Conservation (phyloP, 78 protist genomes). For the Goniomonas avonlea region DNA sequence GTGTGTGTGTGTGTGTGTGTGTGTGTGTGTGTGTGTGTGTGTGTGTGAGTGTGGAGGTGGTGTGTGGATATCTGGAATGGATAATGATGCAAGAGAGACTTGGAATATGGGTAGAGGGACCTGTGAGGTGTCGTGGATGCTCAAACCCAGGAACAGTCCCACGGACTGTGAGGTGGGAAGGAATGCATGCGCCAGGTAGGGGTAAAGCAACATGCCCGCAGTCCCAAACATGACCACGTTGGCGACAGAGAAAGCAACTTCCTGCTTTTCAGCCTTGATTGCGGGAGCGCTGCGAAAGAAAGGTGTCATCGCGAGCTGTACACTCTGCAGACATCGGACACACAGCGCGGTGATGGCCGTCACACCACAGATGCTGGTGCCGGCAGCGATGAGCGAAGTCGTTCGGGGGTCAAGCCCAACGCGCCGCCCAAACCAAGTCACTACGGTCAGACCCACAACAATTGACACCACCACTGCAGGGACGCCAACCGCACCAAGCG, state of each 20-base stretch:
- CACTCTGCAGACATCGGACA: too few species aligned
- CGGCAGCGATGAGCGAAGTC: conserved; percentile 33
- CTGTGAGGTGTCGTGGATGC: conserved; percentile 40
- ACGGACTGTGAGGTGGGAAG: not conserved
- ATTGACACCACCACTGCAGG: conserved; percentile 18
- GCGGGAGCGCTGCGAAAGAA: too few species aligned
- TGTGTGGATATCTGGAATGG: too few species aligned
- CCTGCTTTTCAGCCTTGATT: conserved; percentile 26
- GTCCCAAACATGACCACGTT: conserved; percentile 54
- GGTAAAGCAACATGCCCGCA: conserved; percentile 30
- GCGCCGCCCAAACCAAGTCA: conserved; percentile 2
- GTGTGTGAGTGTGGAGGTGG: too few species aligned
- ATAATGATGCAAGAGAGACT: too few species aligned
- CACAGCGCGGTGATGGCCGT: conserved; percentile 42
- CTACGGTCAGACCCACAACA: not conserved
- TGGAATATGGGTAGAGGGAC: too few species aligned
- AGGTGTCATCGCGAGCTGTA: too few species aligned
- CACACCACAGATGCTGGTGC: conserved; percentile 36
- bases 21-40: too few species aligned
- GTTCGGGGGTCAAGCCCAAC: not conserved
- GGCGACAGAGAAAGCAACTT: conserved; percentile 42
- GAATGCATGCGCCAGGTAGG: conserved; percentile 36
- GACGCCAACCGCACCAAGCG: not conserved
- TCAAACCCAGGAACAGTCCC: conserved; percentile 31
- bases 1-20: too few species aligned